A percentile compares a stretch with the other conserved stretches of the same genome.
phyloP scores from a whole-genome alignment of 2,329 filamentous ascomycete genomes.

The Colletotrichum sidae region DNA sequence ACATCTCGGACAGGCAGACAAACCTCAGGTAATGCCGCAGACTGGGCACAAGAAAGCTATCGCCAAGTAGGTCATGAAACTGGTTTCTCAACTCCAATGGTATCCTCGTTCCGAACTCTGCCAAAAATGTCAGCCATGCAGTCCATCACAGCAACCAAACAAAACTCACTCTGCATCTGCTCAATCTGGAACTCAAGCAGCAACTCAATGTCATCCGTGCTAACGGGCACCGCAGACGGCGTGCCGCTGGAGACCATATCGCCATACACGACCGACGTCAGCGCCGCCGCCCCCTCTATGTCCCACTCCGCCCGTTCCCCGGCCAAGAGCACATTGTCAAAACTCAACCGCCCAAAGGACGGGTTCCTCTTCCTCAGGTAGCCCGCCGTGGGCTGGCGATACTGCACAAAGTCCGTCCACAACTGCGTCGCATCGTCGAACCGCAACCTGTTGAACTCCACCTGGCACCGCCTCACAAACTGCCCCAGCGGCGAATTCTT shows the following conservation, averaged over 20 bases:
- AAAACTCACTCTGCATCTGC: conserved; percentile 79
- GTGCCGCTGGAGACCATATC: conserved; percentile 61
- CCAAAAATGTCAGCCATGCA: background rate
- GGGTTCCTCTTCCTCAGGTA: conserved; percentile 74
- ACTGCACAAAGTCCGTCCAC: conserved; percentile 86
- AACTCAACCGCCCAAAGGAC: conserved; percentile 66
- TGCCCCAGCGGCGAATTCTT: conserved; percentile 83
- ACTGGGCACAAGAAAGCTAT: conserved; percentile 76
- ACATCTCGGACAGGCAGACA: conserved; percentile 31
- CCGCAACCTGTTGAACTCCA: conserved; percentile 84
- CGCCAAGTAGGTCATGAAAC: conserved; percentile 75
- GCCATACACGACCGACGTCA: conserved; percentile 63
- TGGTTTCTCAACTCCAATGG: conserved; percentile 79
- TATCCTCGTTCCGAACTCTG: conserved; percentile 81
- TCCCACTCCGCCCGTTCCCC: conserved; percentile 64
- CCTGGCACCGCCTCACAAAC: conserved; percentile 79
- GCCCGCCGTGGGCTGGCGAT: conserved; percentile 79
- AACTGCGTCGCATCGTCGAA: conserved; percentile 83
- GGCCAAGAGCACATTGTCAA: conserved; percentile 66
- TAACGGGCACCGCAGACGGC: conserved; percentile 63
- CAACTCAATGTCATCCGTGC: conserved; percentile 82
- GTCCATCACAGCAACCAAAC: background rate
- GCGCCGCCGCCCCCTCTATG: conserved; percentile 53
- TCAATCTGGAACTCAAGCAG: conserved; percentile 90
- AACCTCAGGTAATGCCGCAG: conserved; percentile 81